These are phyloP conservation scores for Ogataea nonfermentans DNA, from an alignment of 805 yeast genomes.

Conservation along the genomic window DNA sequence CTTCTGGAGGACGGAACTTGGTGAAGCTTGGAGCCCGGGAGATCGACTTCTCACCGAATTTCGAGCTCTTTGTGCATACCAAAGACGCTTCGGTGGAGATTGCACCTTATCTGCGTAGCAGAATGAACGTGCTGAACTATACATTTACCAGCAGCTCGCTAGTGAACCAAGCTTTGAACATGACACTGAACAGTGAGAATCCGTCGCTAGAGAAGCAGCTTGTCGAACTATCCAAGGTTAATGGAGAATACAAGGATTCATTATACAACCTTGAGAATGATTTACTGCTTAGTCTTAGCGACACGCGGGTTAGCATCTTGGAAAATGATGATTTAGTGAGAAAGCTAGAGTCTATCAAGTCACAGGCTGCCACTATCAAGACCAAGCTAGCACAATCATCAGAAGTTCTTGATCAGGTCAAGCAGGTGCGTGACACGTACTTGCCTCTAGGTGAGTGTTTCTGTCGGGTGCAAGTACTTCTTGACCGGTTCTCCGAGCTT, in stretches of 20 bases:
- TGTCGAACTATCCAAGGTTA: slow-evolving; percentile 49
- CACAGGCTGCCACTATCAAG: slow-evolving; percentile 55
- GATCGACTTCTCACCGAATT: slow-evolving; percentile 65
- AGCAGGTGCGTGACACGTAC: slow-evolving; percentile 45
- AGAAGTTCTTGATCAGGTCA: slow-evolving; percentile 53
- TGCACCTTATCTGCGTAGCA: slow-evolving; percentile 55
- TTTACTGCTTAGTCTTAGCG: slow-evolving; percentile 56
- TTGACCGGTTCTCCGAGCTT: slow-evolving; percentile 42
- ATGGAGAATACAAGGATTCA: slow-evolving; percentile 56
- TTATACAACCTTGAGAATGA: slow-evolving; percentile 56
- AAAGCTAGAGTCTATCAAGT: slow-evolving; percentile 63
- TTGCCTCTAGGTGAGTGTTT: slow-evolving; percentile 55
- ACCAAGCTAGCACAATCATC: slow-evolving; percentile 53
- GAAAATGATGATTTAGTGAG: slow-evolving; percentile 62
- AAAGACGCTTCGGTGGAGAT: slow-evolving; percentile 49
- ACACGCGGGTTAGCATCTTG: slow-evolving; percentile 57
- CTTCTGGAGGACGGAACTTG: slow-evolving; percentile 67
- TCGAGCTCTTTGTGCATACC: slow-evolving; percentile 60
- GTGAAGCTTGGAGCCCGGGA: slow-evolving; percentile 60
- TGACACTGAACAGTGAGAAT: slow-evolving; percentile 48
- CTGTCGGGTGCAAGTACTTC: slow-evolving; percentile 46
- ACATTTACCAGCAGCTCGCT: slow-evolving; percentile 68
- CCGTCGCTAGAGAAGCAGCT: slow-evolving; percentile 70
- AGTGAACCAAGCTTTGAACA: slow-evolving; percentile 59
- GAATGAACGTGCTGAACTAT: slow-evolving; percentile 67